Evolutionary conservation across 768 basidiomycete species (phyloP), one percentile per base, ranked within the genome.

Genomic region (Rhizopogon salebrosus): DNA sequence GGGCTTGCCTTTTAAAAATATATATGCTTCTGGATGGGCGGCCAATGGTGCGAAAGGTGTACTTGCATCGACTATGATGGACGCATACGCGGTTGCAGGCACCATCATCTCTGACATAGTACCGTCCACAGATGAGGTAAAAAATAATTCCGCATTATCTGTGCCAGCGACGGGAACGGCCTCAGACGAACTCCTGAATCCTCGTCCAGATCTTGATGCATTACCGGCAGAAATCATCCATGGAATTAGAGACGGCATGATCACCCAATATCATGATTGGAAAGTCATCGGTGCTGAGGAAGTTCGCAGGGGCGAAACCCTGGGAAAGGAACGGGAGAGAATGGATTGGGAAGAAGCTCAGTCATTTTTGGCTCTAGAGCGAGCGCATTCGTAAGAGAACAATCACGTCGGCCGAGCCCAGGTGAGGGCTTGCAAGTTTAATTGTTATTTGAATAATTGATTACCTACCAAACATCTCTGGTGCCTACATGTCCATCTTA

Each of bases 1-100:
- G 4, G 76, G 76, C 0, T 51, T 56, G 4, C 65, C 70, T 10
- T 58, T 85, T 35, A 76, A 74, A 35, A 82, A 81, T 53, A 74
- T 95, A n/a, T 99, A 97, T 64, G 87, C 92, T 1, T 86, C 90
- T 1, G 95, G 95, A 9, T 99, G 97, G 97, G 87, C 92, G 2
- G 87, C 92, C 2, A 84, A 80, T 3, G 95, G 95, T 34, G 94
- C 97, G 0, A 85, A 82, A 49, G 95, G 95, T 9, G 94, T 98
- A 11, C 76, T 98, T 41, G 94, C 92, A 2, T 77, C 85, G 3
- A 97, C 97, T 31, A 93, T 99, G 93, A 83, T 92, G 68, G 80
- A 97, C 64, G 90, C 95, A 20, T 92, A 93, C 63, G 76, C 78
- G 3, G 83, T 91, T 2, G 87, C 90, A 2, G 83, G 88, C 36